Evolutionary conservation across 345 rosid genomes (phyloP), one percentile per base, ranked within the genome.

Genomic region (Kernera saxatilis): DNA sequence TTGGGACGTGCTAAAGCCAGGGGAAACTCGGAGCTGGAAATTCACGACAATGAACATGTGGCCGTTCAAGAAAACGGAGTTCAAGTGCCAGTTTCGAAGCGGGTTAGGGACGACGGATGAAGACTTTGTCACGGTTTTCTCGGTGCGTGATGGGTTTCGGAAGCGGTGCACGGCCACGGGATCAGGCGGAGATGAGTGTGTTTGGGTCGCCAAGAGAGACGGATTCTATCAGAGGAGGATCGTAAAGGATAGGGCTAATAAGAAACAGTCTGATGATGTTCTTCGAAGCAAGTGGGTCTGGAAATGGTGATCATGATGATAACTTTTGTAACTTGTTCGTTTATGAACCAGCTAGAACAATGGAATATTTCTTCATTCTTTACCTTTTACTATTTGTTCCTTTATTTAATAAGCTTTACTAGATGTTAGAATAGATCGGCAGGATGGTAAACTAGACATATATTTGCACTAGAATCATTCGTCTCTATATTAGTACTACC

Each of bases 51-150:
- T 59, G 32, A 59, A 59, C 32, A 35, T 59, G 17, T 59, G 65
- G 65, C 49, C 49, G 10, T 59, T 59, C 33, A 14, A 22, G 32
- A 22, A 19, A n/a, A 59, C 65, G 18, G 35, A 59, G 48, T 59
- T 39, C 6, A 5, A 2, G 6, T 59, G 65, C 46, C 25, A 58
- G 64, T 19, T 58, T 5, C 9, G 54, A 4, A 64, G 54, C 40
- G 54, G 54, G 22, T 64, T 64, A 12, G 69, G 69, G 54, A 64
- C 69, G 7, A 64, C 69, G 1, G 14, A 32, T 0, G 54, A 64
- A 7, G 69, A 64, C 11, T 1, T 19, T 9, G 55, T 64, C 12
- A 30, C 49, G 17, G 26, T 66, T n/a, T 66, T 48, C 25, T 8
- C 46, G 51, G 64, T 37, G 3, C 2, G 26, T n/a, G 46, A 21